These are phyloP conservation scores for Alternaria longipes DNA, from an alignment of 2,329 filamentous ascomycete genomes.

Conservation along the genomic window DNA sequence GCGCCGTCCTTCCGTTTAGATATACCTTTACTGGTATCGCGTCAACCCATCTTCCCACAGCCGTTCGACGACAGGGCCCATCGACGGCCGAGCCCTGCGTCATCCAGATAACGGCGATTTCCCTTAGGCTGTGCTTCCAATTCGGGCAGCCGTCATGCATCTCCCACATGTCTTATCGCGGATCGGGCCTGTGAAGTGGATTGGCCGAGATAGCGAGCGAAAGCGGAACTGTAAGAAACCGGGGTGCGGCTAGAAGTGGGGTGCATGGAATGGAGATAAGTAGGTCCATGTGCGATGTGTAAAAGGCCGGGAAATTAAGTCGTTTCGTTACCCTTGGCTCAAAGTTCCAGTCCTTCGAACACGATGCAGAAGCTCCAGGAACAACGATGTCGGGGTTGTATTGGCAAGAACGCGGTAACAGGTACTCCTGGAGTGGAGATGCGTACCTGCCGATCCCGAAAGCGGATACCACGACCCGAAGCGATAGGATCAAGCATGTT, in stretches of 20 bases:
- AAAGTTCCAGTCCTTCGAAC: background rate
- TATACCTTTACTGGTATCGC: slow-evolving; percentile 18
- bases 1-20: background rate
- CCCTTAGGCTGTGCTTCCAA: slow-evolving; percentile 3
- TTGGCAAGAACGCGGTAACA: background rate
- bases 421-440: background rate
- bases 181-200: slow-evolving; percentile 15
- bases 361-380: too few relatives aligned
- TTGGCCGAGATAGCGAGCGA: slow-evolving; percentile 35
- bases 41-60: slow-evolving; percentile 12
- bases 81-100: slow-evolving; percentile 1
- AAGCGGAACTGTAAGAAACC: background rate
- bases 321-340: background rate
- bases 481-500: background rate
- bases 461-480: background rate
- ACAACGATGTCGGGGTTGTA: too few relatives aligned
- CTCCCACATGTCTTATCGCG: slow-evolving; percentile 35
- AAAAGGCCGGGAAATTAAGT: background rate
- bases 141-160: slow-evolving; percentile 13
- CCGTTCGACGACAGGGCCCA: background rate
- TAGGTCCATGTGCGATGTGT: background rate
- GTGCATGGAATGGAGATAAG: background rate
- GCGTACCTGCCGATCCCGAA: slow-evolving; percentile 2
- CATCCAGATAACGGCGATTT: slow-evolving; percentile 20
- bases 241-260: slow-evolving; percentile 21